phyloP scores from a whole-genome alignment of 306 rosid species.

The Pachyrhizus erosus region DNA sequence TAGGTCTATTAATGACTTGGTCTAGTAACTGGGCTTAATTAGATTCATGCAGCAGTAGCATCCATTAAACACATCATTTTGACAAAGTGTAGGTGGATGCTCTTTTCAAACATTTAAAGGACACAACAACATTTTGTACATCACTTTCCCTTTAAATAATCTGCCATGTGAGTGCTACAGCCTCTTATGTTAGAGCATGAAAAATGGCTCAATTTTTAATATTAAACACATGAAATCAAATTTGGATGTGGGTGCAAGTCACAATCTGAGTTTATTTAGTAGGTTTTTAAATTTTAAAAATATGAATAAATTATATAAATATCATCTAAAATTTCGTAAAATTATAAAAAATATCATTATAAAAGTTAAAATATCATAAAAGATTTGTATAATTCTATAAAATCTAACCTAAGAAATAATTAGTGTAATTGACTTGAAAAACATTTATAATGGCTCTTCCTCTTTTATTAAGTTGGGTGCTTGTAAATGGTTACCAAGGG shows the following conservation, averaged over 20 bases:
- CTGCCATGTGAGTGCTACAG: conserved; percentile 47
- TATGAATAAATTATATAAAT: no score
- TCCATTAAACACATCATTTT: conserved; percentile 63
- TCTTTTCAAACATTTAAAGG: conserved; percentile 79
- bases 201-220: conserved; percentile 12
- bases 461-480: conserved; percentile 21
- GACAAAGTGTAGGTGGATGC: conserved; percentile 79
- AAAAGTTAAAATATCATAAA: no score
- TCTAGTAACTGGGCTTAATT: conserved; percentile 75
- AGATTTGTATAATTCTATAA: no score
- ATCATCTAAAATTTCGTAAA: no score
- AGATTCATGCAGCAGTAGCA: conserved; percentile 66
- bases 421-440: no score
- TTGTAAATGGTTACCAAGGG: conserved; percentile 46
- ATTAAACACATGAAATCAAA: conserved; percentile 38
- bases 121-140: conserved; percentile 55
- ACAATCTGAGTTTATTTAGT: conserved; percentile 43
- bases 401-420: no score
- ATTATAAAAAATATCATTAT: no score
- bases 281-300: neutral
- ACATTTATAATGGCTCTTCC: neutral
- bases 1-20: conserved; percentile 83
- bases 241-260: conserved; percentile 35
- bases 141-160: conserved; percentile 46
- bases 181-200: conserved; percentile 30